Conservation (phyloP, 163 green algal genomes). For the Trebouxiophyceae sp. region DNA sequence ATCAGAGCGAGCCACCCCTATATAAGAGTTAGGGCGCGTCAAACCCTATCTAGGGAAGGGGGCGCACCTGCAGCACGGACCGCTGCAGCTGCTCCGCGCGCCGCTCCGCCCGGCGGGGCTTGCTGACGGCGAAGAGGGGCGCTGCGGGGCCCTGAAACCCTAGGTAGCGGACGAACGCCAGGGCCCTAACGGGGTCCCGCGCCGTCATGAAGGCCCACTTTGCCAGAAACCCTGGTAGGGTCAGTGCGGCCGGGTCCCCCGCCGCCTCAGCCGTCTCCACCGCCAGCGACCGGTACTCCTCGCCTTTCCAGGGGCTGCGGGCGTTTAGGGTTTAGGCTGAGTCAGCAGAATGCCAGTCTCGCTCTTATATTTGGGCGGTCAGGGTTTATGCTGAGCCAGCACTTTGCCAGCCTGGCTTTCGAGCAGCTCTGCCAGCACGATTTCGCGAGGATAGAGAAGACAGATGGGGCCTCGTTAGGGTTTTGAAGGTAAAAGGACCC, state of each 20-base stretch:
- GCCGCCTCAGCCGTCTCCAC: slow-evolving; percentile 28
- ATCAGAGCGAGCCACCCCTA: neutral
- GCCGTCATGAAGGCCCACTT: slow-evolving; percentile 35
- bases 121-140: slow-evolving; percentile 41
- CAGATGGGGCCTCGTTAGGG: too few relatives aligned
- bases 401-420: too few relatives aligned
- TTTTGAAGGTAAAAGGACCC: too few relatives aligned
- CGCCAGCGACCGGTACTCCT: slow-evolving; percentile 40
- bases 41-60: neutral
- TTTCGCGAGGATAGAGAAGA: too few relatives aligned
- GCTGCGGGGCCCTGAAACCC: slow-evolving; percentile 33
- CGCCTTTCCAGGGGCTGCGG: slow-evolving; percentile 30
- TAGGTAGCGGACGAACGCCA: slow-evolving; percentile 70
- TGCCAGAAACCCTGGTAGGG: slow-evolving; percentile 41
- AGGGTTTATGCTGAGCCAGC: neutral
- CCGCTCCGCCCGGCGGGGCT: slow-evolving; percentile 30
- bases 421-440: too few relatives aligned
- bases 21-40: neutral
- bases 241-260: slow-evolving; percentile 26
- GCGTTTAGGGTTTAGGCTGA: neutral
- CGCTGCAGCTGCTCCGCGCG: slow-evolving; percentile 14
- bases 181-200: slow-evolving; percentile 31
- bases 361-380: neutral
- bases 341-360: neutral
- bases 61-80: slow-evolving; percentile 18